Percentiles rank a stretch among this genome's conserved stretches.
Conservation (phyloP, 1,284 basidiomycete species). For the Tremellales sp. region DNA sequence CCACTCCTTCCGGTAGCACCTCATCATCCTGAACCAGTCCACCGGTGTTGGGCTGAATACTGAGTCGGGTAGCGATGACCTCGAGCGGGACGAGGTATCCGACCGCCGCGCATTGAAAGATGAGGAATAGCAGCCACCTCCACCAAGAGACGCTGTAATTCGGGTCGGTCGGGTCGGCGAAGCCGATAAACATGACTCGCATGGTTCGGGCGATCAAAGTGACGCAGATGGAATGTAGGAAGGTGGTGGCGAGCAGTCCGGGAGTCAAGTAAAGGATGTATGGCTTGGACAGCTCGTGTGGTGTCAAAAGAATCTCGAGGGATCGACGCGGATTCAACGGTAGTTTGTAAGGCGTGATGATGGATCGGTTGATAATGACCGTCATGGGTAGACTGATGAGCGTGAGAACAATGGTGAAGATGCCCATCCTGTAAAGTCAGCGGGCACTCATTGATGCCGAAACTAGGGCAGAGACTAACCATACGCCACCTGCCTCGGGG, state of each 20-base stretch:
- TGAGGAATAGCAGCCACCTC: slow-evolving; percentile 56
- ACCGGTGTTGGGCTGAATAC: slow-evolving; percentile 77
- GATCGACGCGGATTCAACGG: slow-evolving; percentile 61
- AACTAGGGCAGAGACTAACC: slow-evolving; percentile 53
- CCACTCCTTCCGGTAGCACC: slow-evolving; percentile 54
- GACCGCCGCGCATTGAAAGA: slow-evolving; percentile 58
- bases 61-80: slow-evolving; percentile 72
- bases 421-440: slow-evolving; percentile 30
- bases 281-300: slow-evolving; percentile 72
- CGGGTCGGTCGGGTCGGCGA: slow-evolving; percentile 26
- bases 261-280: slow-evolving; percentile 80
- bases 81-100: slow-evolving; percentile 71
- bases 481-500: slow-evolving; percentile 64
- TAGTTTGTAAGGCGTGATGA: slow-evolving; percentile 79
- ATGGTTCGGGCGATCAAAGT: slow-evolving; percentile 64
- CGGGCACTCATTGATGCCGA: slow-evolving; percentile 10
- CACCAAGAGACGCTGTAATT: slow-evolving; percentile 20
- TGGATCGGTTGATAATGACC: slow-evolving; percentile 75
- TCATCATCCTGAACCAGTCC: slow-evolving; percentile 64
- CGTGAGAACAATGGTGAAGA: slow-evolving; percentile 56
- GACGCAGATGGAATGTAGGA: slow-evolving; percentile 63
- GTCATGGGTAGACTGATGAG: slow-evolving; percentile 73
- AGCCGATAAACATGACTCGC: slow-evolving; percentile 64
- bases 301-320: slow-evolving; percentile 69
- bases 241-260: slow-evolving; percentile 67